These are phyloP conservation scores for Aspergillus versicolor DNA, from an alignment of 2,329 filamentous ascomycete genomes.

Conservation along the genomic window DNA sequence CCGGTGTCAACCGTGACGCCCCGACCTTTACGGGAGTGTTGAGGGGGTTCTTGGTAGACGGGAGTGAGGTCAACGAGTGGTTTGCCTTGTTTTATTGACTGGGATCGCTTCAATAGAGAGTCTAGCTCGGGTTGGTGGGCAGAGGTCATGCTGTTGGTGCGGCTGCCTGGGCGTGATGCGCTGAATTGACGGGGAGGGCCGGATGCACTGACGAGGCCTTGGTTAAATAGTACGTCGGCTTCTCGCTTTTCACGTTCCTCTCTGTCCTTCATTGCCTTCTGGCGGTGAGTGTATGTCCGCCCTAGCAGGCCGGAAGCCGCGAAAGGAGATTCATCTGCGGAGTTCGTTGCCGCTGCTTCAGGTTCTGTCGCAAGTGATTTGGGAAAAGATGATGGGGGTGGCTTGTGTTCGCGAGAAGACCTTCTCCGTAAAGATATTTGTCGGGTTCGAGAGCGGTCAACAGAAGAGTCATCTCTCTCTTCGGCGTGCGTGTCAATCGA, in stretches of 20 bases:
- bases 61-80: constrained; percentile 70
- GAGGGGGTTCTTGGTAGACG: constrained; percentile 62
- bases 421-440: constrained; percentile 29
- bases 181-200: constrained; percentile 41
- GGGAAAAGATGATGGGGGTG: constrained; percentile 31
- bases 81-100: constrained; percentile 50
- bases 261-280: constrained; percentile 40
- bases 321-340: constrained; percentile 34
- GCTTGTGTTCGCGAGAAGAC: constrained; percentile 27
- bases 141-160: constrained; percentile 35
- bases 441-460: constrained; percentile 19
- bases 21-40: constrained; percentile 34
- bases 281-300: constrained; percentile 40
- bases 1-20: constrained; percentile 46
- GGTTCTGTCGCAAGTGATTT: constrained; percentile 28
- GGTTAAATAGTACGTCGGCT: constrained; percentile 49
- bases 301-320: constrained; percentile 38
- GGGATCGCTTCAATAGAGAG: constrained; percentile 43
- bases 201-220: constrained; percentile 53
- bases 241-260: constrained; percentile 38
- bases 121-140: constrained; percentile 21
- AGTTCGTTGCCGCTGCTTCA: constrained; percentile 18
- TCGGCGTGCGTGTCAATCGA: constrained; percentile 48
- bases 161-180: constrained; percentile 25
- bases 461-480: constrained; percentile 23